Conservation (phyloP, 2,329 filamentous ascomycete species). For the Ophiocordyceps camponoti-saundersi region DNA sequence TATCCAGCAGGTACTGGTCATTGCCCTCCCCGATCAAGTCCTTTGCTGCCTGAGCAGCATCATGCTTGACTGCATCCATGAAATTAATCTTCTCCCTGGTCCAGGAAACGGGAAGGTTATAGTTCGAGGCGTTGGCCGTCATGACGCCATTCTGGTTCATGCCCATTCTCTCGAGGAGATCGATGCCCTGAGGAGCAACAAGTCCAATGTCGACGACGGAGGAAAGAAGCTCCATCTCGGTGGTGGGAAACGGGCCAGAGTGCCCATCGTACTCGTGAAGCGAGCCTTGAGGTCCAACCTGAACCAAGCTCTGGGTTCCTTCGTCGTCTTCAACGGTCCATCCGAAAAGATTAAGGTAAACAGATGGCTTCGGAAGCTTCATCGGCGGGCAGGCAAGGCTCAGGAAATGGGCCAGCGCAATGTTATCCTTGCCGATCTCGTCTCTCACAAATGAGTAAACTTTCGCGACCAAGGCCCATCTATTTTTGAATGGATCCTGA, state of each 20-base stretch:
- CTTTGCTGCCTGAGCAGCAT: constrained; percentile 6
- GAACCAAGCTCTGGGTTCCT: constrained; percentile 5
- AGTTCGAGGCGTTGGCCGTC: constrained; percentile 4
- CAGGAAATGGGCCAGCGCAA: constrained; percentile 30
- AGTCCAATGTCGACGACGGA: constrained; percentile 10
- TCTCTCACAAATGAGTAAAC: constrained; percentile 37
- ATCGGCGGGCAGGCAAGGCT: constrained; percentile 25
- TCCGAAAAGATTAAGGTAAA: constrained; percentile 27
- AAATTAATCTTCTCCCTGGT: constrained; percentile 7
- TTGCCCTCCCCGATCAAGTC: constrained; percentile 7
- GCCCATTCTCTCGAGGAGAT: constrained; percentile 8
- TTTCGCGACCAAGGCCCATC: constrained; percentile 35
- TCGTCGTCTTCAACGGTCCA: constrained; percentile 22
- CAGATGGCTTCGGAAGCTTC: constrained; percentile 23
- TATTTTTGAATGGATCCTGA: constrained; percentile 28
- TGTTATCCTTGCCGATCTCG: constrained; percentile 25
- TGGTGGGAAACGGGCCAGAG: constrained; percentile 6
- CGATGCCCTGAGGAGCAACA: constrained; percentile 7
- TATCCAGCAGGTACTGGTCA: constrained; percentile 2
- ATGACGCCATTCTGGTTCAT: constrained; percentile 10
- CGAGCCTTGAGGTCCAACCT: constrained; percentile 2
- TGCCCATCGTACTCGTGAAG: constrained; percentile 1
- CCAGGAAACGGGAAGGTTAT: constrained; percentile 1
- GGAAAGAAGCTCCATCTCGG: constrained; percentile 12
- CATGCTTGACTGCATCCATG: constrained; percentile 5